Evolutionary conservation across 2,329 filamentous ascomycete species (phyloP).

Genomic region (Aureobasidium namibiae): DNA sequence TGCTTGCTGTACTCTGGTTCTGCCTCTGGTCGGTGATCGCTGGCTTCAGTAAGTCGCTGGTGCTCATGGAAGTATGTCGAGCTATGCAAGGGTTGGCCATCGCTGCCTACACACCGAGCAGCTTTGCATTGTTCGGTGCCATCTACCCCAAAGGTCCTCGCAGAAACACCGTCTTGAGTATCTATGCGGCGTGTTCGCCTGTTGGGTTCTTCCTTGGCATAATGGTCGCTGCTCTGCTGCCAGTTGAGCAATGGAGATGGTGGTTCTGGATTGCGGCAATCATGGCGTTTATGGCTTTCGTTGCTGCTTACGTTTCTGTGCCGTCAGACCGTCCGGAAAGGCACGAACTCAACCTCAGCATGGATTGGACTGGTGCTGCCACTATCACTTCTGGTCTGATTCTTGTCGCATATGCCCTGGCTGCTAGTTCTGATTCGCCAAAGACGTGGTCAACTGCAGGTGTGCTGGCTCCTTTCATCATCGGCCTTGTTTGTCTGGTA

Average conservation of each 20-base stretch:
- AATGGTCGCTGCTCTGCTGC: conserved; percentile 24
- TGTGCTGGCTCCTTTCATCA: conserved; percentile 23
- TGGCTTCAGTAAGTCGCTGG: conserved; percentile 21
- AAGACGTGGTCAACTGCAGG: conserved; percentile 21
- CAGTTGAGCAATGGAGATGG: conserved; percentile 21
- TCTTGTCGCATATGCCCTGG: conserved; percentile 26
- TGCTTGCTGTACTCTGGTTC: conserved; percentile 28
- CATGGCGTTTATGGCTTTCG: conserved; percentile 20
- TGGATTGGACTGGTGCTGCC: conserved; percentile 29
- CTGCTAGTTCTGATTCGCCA: conserved; percentile 24
- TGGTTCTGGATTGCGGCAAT: conserved; percentile 28
- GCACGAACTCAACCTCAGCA: conserved; percentile 24
- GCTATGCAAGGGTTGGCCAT: conserved; percentile 31
- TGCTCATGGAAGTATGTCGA: conserved; percentile 25
- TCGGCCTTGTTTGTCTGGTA: conserved; percentile 21
- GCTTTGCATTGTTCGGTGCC: conserved; percentile 26
- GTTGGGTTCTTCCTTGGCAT: conserved; percentile 30
- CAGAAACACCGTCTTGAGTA: conserved; percentile 26
- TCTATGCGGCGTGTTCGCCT: conserved; percentile 30
- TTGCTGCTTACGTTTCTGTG: conserved; percentile 26
- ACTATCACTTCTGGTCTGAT: conserved; percentile 28
- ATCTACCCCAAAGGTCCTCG: conserved; percentile 25
- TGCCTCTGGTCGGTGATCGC: conserved; percentile 27
- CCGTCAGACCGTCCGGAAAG: conserved; percentile 26
- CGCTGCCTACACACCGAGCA: conserved; percentile 28